Evolutionary conservation across 768 basidiomycete species (phyloP).

Genomic region (Lactarius vividus): DNA sequence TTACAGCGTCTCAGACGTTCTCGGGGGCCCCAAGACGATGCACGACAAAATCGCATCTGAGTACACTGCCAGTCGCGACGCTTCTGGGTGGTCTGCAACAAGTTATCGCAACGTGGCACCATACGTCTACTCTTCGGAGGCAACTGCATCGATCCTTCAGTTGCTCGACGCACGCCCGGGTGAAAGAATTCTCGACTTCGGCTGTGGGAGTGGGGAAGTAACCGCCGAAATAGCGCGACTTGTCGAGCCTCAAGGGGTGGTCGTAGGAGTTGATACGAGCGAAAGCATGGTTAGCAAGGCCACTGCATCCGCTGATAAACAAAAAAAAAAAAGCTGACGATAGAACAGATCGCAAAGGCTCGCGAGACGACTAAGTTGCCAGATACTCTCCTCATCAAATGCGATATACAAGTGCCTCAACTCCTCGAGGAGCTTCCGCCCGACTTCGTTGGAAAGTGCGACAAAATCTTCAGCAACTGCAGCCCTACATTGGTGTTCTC

Average conservation of each 20-base stretch:
- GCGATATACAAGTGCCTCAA: constrained; percentile 47
- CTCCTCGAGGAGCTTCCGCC: constrained; percentile 28
- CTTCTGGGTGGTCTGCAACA: constrained; percentile 52
- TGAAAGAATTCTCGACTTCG: constrained; percentile 71
- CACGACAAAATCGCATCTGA: too few species aligned
- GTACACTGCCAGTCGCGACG: background rate
- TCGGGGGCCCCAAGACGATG: too few species aligned
- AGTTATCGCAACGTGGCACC: constrained; percentile 61
- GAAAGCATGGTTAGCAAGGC: constrained; percentile 60
- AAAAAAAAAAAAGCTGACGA: background rate
- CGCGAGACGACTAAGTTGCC: constrained; percentile 22
- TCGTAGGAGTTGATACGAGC: constrained; percentile 70
- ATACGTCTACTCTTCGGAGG: constrained; percentile 65
- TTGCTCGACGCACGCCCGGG: constrained; percentile 63
- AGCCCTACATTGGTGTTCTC: constrained; percentile 83
- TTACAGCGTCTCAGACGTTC: too few species aligned
- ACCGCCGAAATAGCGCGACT: constrained; percentile 53
- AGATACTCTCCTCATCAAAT: constrained; percentile 35
- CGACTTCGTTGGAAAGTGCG: constrained; percentile 45
- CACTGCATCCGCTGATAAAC: background rate
- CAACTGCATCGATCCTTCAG: constrained; percentile 53
- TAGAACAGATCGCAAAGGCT: constrained; percentile 52
- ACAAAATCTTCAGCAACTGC: constrained; percentile 82
- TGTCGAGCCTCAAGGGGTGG: constrained; percentile 49
- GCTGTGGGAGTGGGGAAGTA: constrained; percentile 82